Evolutionary conservation across 169 alveolate species (phyloP).

Genomic region (Eimeria sp.): DNA sequence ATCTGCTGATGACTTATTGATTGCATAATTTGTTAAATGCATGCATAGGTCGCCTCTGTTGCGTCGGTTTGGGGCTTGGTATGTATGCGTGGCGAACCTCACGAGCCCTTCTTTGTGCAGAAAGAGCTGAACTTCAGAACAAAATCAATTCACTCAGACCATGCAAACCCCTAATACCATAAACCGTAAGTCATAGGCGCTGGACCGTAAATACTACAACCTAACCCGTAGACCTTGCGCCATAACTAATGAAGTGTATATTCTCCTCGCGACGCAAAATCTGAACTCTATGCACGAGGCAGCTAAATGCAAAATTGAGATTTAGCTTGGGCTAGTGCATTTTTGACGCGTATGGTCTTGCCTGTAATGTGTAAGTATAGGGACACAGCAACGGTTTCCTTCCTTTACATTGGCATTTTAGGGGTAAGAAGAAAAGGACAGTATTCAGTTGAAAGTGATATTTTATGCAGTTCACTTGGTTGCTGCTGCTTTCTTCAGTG

Average conservation of each 20-base stretch:
- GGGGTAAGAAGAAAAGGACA: too few species aligned
- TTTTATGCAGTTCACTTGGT: too few species aligned
- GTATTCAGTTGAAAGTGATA: too few species aligned
- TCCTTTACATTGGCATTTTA: background rate
- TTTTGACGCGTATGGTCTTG: background rate
- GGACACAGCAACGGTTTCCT: background rate
- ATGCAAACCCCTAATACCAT: background rate
- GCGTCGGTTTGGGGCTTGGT: slow-evolving; percentile 88
- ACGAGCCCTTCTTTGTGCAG: slow-evolving; percentile 94
- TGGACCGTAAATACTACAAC: background rate
- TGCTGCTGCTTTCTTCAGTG: too few species aligned
- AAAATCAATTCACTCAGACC: background rate
- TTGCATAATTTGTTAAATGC: slow-evolving; percentile 96
- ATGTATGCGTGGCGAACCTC: slow-evolving; percentile 94
- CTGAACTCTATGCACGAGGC: background rate
- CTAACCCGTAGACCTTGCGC: background rate
- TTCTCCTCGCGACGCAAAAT: background rate
- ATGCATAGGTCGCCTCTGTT: slow-evolving; percentile 89
- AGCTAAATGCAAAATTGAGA: background rate
- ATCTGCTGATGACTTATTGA: slow-evolving; percentile 91
- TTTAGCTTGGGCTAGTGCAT: background rate
- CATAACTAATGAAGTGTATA: background rate
- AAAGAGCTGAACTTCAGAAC: slow-evolving; percentile 82
- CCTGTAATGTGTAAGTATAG: background rate
- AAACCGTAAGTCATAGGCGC: too few species aligned